Base-by-base conservation (phyloP, 257 asterid genomes). In the Salvia miltiorrhiza region DNA sequence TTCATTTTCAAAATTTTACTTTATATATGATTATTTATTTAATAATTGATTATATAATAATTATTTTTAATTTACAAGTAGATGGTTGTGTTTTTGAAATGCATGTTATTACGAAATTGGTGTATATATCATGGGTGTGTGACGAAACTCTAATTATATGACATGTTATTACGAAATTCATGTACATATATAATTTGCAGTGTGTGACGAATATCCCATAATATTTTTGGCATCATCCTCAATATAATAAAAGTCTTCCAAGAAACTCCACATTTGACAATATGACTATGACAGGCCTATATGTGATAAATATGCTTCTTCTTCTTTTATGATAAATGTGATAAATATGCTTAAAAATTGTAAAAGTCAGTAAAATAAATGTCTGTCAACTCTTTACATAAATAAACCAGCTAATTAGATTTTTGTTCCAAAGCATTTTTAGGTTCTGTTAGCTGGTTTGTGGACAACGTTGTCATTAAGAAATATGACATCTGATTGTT, bases 231-330 rank as follows among this genome's bases (percentile, higher is more conserved):
- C 14, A 19, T 49, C 14, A 9, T 10, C 56, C 13, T 1, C 24
- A 49, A 7, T 17, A 7, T 17, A 17, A 0, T 37, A 1, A 19
- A 49, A 49, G 77, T 77, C 80, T 77, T 63, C 43, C 72, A 75
- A 75, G 13, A 30, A 75, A 12, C 20, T 45, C 26, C 5, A 9
- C 58, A 72, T 58, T 61, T 55, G 72, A 72, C 67, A 49, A 60
- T 17, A 60, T 71, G 84, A 73, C 65, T 37, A 7, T 28, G 78
- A 69, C 67, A 55, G 28, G 33, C 49, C 40, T 43, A 47, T 47
- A 45, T 5, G n/a, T 53, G 20, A 26, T 33, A 52, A 41, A 28
- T 44, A n/a, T n/a, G n/a, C n/a, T n/a, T n/a, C n/a, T n/a, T n/a
- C n/a, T n/a, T n/a, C n/a, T n/a, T n/a, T n/a, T n/a, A n/a, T n/a